Evolutionary conservation across 768 basidiomycete species (phyloP).

Genomic region (Mrakia frigida): DNA sequence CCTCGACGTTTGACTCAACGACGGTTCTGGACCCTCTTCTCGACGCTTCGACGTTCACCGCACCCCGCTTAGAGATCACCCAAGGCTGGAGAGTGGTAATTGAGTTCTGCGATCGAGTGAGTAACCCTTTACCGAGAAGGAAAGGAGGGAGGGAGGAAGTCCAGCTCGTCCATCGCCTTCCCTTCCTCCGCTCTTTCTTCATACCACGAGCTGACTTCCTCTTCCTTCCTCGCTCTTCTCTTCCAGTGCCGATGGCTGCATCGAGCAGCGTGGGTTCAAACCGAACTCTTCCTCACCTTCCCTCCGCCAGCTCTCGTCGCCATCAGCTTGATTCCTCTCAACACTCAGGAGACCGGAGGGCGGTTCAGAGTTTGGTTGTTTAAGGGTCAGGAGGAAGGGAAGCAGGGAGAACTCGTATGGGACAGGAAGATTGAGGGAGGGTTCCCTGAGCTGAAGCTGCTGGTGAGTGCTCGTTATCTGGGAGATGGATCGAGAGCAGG

Average conservation of each 20-base stretch:
- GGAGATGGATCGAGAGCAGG: background rate
- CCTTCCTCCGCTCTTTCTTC: constrained; percentile 18
- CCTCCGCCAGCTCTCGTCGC: constrained; percentile 65
- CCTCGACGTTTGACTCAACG: background rate
- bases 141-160: too few species aligned
- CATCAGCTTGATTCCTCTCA: constrained; percentile 68
- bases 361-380: constrained; percentile 86
- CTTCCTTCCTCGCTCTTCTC: background rate
- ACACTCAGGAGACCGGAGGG: constrained; percentile 75
- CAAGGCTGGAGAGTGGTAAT: constrained; percentile 60
- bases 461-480: constrained; percentile 53
- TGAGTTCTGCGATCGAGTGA: constrained; percentile 87
- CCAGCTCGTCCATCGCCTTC: constrained; percentile 5
- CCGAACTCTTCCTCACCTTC: constrained; percentile 86
- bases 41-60: constrained; percentile 38
- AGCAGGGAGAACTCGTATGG: constrained; percentile 54
- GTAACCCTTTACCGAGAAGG: constrained; percentile 39
- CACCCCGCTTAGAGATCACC: constrained; percentile 28
- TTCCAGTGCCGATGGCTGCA: too few species aligned
- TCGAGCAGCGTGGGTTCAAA: constrained; percentile 83
- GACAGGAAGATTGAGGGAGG: constrained; percentile 83
- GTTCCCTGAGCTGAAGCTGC: constrained; percentile 81
- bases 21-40: constrained; percentile 31
- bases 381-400: constrained; percentile 38
- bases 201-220: background rate